Percentiles rank a stretch among this genome's conserved stretches.
phyloP scores from a whole-genome alignment of 1,284 basidiomycete species.

The Ustilago loliicola region DNA sequence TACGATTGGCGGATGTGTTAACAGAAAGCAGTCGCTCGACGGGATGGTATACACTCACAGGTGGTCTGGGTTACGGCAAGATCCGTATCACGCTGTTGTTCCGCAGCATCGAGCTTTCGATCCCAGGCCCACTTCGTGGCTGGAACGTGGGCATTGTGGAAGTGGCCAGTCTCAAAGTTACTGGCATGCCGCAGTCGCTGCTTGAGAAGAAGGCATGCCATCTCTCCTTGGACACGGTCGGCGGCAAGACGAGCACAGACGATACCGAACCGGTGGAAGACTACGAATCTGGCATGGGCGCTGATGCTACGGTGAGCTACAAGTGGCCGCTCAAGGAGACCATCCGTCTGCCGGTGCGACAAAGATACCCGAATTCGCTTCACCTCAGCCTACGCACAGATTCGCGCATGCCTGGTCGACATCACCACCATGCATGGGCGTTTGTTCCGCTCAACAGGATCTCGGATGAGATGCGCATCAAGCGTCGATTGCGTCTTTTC shows the following conservation, averaged over 20 bases:
- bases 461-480: constrained; percentile 46
- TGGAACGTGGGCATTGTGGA: constrained; percentile 66
- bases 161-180: constrained; percentile 44
- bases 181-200: constrained; percentile 37
- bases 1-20: constrained; percentile 58
- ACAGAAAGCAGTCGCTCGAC: constrained; percentile 43
- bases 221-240: constrained; percentile 54
- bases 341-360: constrained; percentile 48
- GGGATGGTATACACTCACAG: constrained; percentile 59
- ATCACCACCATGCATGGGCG: constrained; percentile 49
- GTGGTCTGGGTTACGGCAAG: constrained; percentile 62
- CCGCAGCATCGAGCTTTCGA: constrained; percentile 56
- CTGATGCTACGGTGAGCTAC: constrained; percentile 48
- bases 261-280: constrained; percentile 39
- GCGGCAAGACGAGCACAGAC: constrained; percentile 52
- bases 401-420: constrained; percentile 57
- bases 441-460: constrained; percentile 57
- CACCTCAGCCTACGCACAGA: constrained; percentile 56
- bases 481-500: constrained; percentile 46
- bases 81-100: constrained; percentile 62
- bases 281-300: constrained; percentile 39
- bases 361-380: constrained; percentile 50
- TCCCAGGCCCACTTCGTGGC: constrained; percentile 59
- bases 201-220: constrained; percentile 55
- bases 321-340: constrained; percentile 46